Conservation (phyloP, 2,329 filamentous ascomycete genomes). For the Tolypocladium album region DNA sequence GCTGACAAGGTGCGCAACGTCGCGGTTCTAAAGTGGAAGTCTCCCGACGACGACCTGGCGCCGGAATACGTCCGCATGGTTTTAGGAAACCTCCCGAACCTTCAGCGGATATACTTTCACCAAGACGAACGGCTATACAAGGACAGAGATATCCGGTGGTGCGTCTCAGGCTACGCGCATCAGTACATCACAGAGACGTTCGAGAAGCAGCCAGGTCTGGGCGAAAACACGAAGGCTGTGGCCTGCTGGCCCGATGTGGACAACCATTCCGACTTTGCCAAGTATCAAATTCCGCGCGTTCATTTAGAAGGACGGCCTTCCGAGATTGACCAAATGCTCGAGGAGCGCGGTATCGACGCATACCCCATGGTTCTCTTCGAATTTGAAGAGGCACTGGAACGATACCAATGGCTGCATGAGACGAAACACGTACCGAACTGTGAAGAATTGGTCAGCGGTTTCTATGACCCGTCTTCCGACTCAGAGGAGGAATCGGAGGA, state of each 20-base stretch:
- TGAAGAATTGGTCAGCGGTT: conserved; percentile 2
- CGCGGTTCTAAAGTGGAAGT: conserved; percentile 9
- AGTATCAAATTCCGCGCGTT: conserved; percentile 10
- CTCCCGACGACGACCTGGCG: not conserved
- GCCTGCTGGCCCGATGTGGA: conserved; percentile 23
- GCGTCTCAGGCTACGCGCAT: conserved; percentile 16
- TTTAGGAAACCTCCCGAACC: conserved; percentile 9
- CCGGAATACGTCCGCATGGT: conserved; percentile 1
- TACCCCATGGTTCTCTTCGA: conserved; percentile 22
- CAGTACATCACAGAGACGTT: conserved; percentile 15
- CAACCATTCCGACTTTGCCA: conserved; percentile 17
- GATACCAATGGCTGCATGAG: conserved; percentile 7
- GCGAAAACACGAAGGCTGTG: conserved; percentile 14
- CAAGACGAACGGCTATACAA: fast-evolving
- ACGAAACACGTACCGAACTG: not conserved
- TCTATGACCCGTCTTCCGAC: conserved; percentile 5
- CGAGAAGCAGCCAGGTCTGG: conserved; percentile 11
- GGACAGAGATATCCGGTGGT: conserved; percentile 17
- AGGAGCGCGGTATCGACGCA: conserved; percentile 6
- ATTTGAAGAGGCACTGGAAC: conserved; percentile 6
- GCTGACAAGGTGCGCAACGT: conserved; percentile 17
- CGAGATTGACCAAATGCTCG: not conserved
- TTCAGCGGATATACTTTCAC: conserved; percentile 16
- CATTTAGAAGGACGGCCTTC: not conserved
- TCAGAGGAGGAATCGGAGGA: not conserved